Evolutionary conservation across 192 early-diverging fungal genomes (phyloP).

Genomic region (Backusella mclennaniae): DNA sequence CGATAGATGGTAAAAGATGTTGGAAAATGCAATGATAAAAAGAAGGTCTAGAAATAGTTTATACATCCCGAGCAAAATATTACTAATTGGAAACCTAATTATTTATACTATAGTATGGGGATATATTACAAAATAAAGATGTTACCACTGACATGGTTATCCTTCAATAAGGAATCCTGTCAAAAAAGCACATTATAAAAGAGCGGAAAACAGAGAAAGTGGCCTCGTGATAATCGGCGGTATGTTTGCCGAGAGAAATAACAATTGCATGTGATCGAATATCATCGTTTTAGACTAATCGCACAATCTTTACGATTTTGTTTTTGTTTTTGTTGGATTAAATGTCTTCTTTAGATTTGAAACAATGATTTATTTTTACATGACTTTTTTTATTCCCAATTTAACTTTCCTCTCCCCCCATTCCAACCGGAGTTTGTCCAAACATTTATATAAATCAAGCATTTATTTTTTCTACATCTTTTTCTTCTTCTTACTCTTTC

Average conservation of each 20-base stretch:
- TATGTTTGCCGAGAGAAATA: not conserved
- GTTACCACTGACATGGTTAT: not conserved
- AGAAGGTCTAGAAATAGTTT: too few relatives aligned
- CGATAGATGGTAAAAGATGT: not conserved
- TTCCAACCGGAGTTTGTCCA: not conserved
- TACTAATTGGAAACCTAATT: not conserved
- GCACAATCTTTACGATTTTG: not conserved
- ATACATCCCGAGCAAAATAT: not conserved
- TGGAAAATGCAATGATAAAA: too few relatives aligned
- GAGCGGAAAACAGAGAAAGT: not conserved
- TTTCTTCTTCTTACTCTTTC: not conserved
- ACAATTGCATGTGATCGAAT: not conserved
- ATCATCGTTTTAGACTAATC: not conserved
- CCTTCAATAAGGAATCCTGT: not conserved
- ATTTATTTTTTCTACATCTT: not conserved
- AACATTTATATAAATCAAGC: not conserved
- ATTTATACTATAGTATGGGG: not conserved
- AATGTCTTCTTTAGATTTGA: constrained; percentile 1
- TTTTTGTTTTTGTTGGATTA: not conserved
- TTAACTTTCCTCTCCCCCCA: not conserved
- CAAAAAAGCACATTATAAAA: not conserved
- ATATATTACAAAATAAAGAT: not conserved
- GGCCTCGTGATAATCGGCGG: not conserved
- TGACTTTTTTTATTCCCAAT: not conserved
- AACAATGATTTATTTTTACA: not conserved